Evolutionary conservation across 352 stramenopile genomes (phyloP).

Genomic region (Pythium pectinolyticum): DNA sequence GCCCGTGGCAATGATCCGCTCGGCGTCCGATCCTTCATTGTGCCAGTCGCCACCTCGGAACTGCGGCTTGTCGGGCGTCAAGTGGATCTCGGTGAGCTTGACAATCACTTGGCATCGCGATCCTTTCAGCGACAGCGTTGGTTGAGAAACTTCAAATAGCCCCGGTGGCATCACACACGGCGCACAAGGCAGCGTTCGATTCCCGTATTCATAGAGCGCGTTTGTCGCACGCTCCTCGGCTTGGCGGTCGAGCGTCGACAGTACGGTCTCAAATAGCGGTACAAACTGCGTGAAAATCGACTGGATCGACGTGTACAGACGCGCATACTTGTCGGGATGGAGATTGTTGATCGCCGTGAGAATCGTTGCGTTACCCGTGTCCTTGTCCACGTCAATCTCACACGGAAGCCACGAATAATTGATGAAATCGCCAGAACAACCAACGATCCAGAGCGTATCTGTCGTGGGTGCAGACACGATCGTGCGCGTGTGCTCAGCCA

Average conservation of each 20-base stretch:
- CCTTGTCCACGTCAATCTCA: too few relatives aligned
- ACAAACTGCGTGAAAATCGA: conserved; percentile 29
- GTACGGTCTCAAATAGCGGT: conserved; percentile 28
- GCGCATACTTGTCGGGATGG: too few relatives aligned
- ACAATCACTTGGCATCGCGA: conserved; percentile 34
- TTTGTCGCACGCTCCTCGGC: too few relatives aligned
- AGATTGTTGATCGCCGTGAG: too few relatives aligned
- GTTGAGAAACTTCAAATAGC: conserved; percentile 8
- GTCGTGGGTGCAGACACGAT: too few relatives aligned
- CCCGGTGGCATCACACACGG: not conserved
- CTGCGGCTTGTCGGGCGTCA: conserved; percentile 29
- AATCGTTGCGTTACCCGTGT: too few relatives aligned
- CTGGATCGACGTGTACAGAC: too few relatives aligned
- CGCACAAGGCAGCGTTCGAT: not conserved
- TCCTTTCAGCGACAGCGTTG: conserved; percentile 13
- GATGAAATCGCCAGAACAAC: too few relatives aligned
- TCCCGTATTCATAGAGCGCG: too few relatives aligned
- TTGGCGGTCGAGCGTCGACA: conserved; percentile 9
- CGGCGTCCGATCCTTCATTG: conserved; percentile 26
- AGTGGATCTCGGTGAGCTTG: conserved; percentile 26
- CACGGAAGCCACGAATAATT: too few relatives aligned
- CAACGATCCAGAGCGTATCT: too few relatives aligned
- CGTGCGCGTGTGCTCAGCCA: too few relatives aligned
- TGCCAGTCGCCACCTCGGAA: conserved; percentile 30
- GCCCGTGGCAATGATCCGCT: conserved; percentile 32